Base-by-base conservation (phyloP, 1,284 basidiomycete genomes). In the Phenoliferia sp. region DNA sequence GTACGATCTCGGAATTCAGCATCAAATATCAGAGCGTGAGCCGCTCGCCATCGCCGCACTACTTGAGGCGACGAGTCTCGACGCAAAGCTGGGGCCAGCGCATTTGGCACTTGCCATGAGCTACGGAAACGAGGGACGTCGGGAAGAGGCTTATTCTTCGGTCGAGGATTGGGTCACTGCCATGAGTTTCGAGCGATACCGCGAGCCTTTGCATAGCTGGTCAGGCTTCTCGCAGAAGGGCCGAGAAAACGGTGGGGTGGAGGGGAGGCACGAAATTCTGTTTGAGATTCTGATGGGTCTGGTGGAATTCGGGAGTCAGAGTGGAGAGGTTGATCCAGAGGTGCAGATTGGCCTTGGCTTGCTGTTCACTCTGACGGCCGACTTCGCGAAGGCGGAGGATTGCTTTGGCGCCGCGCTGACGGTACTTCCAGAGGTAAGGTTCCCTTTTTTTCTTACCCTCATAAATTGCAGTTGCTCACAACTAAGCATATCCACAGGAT, bases 281-380 rank as follows among this genome's bases (percentile, higher is more conserved):
- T 78, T 75, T 1, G 67, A 71, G 28, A 59, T 78, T n/a, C 71
- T 82, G 26, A 78, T 81, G 59, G 75, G 77, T 26, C 75, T 82
- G 67, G 80, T 80, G 0, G 71, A 76, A 44, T 57, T 70, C 19
- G 56, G 31, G 29, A 57, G 56, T 19, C 48, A 55, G 3, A 61
- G 62, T 0, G 62, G 65, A 12, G 61, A 56, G 3, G 70, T 96
- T 39, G 93, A 99, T 79, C 89, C 94, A 3, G 95, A 99, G 78
- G 87, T 96, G 22, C 95, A 99, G 80, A 88, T 98, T 59, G 95
- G 94, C 4, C 83, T 99, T 50, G 95, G 93, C 3, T 90, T 99
- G 44, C 79, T 99, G 71, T 85, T 99, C 79, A 98, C 97, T 79
- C 87, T 90, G 15, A 90, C 87, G 66, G 94, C 95, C 88, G 92